Percentiles rank a stretch among this genome's conserved stretches.
Conservation (phyloP, 495 filamentous ascomycete genomes). For the Penicillium subrubescens region DNA sequence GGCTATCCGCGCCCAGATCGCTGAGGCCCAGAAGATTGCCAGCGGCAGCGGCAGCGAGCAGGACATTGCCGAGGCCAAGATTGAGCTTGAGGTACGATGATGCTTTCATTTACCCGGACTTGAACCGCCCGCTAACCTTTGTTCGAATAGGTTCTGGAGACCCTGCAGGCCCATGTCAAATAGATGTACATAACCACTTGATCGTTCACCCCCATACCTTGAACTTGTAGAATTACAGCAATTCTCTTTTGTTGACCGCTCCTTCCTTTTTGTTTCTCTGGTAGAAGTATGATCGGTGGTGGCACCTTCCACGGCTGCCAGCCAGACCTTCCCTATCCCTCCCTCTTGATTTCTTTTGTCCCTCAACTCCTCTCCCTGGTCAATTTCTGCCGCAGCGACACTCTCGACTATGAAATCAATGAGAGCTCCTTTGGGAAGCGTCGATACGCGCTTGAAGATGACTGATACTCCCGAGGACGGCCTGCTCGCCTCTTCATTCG, state of each 20-base stretch:
- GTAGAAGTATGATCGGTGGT: conserved; percentile 12
- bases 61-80: conserved; percentile 97
- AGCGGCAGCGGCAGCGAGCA: conserved; percentile 90
- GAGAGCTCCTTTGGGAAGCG: conserved; percentile 23
- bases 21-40: conserved; percentile 94
- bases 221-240: conserved; percentile 51
- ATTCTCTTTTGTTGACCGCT: conserved; percentile 31
- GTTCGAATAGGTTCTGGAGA: conserved; percentile 64
- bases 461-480: conserved; percentile 8
- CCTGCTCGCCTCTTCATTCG: conserved; percentile 15
- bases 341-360: not conserved
- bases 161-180: conserved; percentile 74
- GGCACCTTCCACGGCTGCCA: conserved; percentile 9
- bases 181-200: conserved; percentile 57
- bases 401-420: conserved; percentile 21
- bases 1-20: conserved; percentile 60
- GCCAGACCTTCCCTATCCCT: not conserved
- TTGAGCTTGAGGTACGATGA: conserved; percentile 86
- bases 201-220: conserved; percentile 30
- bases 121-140: conserved; percentile 17
- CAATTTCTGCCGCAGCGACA: not conserved
- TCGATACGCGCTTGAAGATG: conserved; percentile 27
- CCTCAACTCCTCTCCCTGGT: not conserved
- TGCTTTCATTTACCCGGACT: not conserved
- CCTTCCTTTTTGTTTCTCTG: conserved; percentile 15